Evolutionary conservation across 2,329 filamentous ascomycete species (phyloP).

Genomic region (Westerdykella ornata): DNA sequence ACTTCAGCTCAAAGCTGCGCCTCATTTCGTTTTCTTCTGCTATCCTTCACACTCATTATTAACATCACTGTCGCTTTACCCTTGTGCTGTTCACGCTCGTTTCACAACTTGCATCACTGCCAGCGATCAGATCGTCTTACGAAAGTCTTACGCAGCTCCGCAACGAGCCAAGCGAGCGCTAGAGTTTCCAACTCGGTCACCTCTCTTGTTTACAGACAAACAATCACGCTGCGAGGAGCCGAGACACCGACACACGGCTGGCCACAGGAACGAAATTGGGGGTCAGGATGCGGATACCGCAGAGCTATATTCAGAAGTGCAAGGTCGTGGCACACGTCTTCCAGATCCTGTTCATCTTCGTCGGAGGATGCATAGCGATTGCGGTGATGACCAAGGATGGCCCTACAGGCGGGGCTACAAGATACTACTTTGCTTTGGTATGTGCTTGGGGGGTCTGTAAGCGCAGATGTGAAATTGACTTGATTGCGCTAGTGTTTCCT

Average conservation of each 20-base stretch:
- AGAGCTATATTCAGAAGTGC: constrained; percentile 47
- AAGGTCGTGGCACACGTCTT: constrained; percentile 51
- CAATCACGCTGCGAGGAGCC: background rate
- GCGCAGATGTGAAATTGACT: constrained; percentile 1
- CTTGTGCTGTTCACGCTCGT: too few relatives aligned
- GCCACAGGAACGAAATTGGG: background rate
- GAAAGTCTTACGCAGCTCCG: too few relatives aligned
- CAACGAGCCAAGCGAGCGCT: too few relatives aligned
- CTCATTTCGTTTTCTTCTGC: too few relatives aligned
- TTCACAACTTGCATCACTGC: too few relatives aligned
- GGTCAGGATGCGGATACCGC: constrained; percentile 39
- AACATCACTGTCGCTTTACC: too few relatives aligned
- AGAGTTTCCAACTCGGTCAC: background rate
- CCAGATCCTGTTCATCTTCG: constrained; percentile 52
- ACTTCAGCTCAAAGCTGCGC: too few relatives aligned
- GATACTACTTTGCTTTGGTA: constrained; percentile 54
- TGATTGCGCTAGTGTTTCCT: constrained; percentile 50
- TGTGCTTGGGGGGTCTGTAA: constrained; percentile 16
- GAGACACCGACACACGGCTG: background rate
- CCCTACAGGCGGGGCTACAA: constrained; percentile 48
- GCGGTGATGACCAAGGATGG: constrained; percentile 52
- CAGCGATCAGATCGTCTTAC: too few relatives aligned
- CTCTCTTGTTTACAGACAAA: background rate
- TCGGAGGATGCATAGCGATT: constrained; percentile 53
- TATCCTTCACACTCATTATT: too few relatives aligned